phyloP scores from a whole-genome alignment of 352 stramenopile genomes.

The Phytophthora chlamydospora region DNA sequence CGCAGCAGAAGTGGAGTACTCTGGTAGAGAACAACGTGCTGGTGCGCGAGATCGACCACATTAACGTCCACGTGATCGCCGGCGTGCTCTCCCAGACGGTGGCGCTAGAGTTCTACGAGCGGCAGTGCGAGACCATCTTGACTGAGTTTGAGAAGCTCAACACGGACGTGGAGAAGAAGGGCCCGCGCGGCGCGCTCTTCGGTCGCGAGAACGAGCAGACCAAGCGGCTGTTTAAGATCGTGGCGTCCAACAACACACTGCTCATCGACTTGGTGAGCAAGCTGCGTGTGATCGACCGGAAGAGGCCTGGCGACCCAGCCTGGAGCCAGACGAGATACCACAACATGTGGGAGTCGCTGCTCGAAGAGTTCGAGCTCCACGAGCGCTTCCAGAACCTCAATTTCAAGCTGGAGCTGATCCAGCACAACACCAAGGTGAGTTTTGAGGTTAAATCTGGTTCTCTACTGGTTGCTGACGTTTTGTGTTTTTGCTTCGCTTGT shows the following conservation, averaged over 20 bases:
- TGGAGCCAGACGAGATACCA: conserved; percentile 97
- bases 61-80: conserved; percentile 93
- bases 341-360: conserved; percentile 87
- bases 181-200: conserved; percentile 72
- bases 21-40: conserved; percentile 87
- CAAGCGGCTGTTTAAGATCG: conserved; percentile 88
- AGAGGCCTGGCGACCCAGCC: conserved; percentile 89
- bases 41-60: conserved; percentile 82
- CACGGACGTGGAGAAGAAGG: conserved; percentile 80
- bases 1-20: conserved; percentile 76
- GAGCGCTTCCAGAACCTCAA: conserved; percentile 96
- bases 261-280: conserved; percentile 97
- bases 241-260: conserved; percentile 96
- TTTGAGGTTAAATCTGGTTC: not conserved
- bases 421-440: conserved; percentile 96
- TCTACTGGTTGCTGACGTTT: not conserved
- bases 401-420: conserved; percentile 97
- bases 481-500: conserved; percentile 3
- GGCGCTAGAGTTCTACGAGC: conserved; percentile 96
- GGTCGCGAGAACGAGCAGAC: conserved; percentile 79
- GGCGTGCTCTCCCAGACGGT: conserved; percentile 96
- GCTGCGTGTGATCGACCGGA: conserved; percentile 95
- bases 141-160: conserved; percentile 96
- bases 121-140: conserved; percentile 95
- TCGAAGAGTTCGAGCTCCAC: conserved; percentile 95